Evolutionary conservation across 176 grass and related monocot genomes (phyloP).

Genomic region (sorghum (Sorghum bicolor)): DNA sequence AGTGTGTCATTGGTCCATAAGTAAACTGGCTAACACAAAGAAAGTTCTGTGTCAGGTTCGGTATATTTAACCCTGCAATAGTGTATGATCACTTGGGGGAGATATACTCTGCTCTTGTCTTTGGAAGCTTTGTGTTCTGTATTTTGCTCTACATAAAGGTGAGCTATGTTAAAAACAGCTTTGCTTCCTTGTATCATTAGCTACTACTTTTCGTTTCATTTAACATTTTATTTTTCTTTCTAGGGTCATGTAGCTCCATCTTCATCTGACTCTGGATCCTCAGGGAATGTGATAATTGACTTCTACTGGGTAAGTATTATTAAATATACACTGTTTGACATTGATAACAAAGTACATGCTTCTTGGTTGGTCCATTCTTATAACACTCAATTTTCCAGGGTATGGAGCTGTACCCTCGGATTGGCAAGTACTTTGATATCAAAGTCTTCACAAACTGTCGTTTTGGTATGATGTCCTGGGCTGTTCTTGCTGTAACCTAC

Average conservation of each 20-base stretch:
- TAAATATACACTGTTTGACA: neutral
- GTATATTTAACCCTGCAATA: conserved; percentile 77
- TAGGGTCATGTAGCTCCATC: conserved; percentile 96
- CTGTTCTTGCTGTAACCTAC: conserved; percentile 97
- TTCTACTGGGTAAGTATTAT: conserved; percentile 85
- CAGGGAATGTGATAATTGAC: conserved; percentile 87
- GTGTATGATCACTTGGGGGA: conserved; percentile 97
- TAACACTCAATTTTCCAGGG: conserved; percentile 50
- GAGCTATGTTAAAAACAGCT: neutral
- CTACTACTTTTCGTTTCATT: conserved; percentile 8
- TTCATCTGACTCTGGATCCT: conserved; percentile 94
- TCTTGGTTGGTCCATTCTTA: conserved; percentile 7
- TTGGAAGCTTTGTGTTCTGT: conserved; percentile 97
- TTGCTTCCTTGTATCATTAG: conserved; percentile 2
- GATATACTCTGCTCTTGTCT: conserved; percentile 83
- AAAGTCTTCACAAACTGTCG: conserved; percentile 99
- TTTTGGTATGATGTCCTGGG: conserved; percentile 99
- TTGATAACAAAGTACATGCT: neutral
- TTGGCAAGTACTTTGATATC: conserved; percentile 93
- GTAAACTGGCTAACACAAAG: conserved; percentile 20
- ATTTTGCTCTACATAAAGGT: conserved; percentile 92
- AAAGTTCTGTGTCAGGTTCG: conserved; percentile 52
- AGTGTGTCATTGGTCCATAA: neutral
- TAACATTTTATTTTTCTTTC: neutral
- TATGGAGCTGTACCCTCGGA: conserved; percentile 96